phyloP scores from a whole-genome alignment of 441 rosid species.

The Hura crepitans region DNA sequence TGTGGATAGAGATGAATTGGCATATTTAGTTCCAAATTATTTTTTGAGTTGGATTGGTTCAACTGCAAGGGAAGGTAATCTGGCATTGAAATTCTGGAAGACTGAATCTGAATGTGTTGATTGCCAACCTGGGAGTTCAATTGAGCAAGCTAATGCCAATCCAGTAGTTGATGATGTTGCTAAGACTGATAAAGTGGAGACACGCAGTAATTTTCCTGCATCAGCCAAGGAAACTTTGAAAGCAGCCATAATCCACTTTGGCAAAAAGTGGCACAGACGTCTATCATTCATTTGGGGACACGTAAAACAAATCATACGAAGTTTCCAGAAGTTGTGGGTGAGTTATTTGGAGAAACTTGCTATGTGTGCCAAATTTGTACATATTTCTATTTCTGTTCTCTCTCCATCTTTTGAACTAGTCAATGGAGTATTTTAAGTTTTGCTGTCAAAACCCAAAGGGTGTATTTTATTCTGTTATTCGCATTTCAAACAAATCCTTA shows the following conservation, averaged over 20 bases:
- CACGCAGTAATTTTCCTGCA: slow-evolving; percentile 44
- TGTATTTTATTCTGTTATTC: not conserved
- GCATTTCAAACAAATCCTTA: not conserved
- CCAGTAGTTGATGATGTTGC: slow-evolving; percentile 35
- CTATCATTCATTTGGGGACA: slow-evolving; percentile 59
- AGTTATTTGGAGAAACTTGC: slow-evolving; percentile 29
- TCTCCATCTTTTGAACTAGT: not conserved
- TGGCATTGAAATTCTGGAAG: slow-evolving; percentile 45
- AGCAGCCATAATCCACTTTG: slow-evolving; percentile 63
- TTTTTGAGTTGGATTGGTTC: slow-evolving; percentile 51
- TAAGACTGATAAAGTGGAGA: slow-evolving; percentile 54
- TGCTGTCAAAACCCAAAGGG: not conserved
- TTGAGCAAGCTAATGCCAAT: slow-evolving; percentile 36
- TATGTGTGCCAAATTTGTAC: not conserved
- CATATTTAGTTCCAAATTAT: slow-evolving; percentile 40
- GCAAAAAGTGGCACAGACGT: slow-evolving; percentile 71
- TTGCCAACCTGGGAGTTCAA: slow-evolving; percentile 49
- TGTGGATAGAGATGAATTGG: slow-evolving; percentile 44
- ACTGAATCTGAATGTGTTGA: slow-evolving; percentile 43
- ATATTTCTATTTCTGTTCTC: not conserved
- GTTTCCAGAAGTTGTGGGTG: slow-evolving; percentile 75
- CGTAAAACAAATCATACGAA: slow-evolving; percentile 41
- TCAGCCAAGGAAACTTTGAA: slow-evolving; percentile 76
- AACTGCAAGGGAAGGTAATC: slow-evolving; percentile 44
- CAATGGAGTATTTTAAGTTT: not conserved